Base-by-base conservation (phyloP, 2,329 filamentous ascomycete species). In the Achaetomium macrosporum region DNA sequence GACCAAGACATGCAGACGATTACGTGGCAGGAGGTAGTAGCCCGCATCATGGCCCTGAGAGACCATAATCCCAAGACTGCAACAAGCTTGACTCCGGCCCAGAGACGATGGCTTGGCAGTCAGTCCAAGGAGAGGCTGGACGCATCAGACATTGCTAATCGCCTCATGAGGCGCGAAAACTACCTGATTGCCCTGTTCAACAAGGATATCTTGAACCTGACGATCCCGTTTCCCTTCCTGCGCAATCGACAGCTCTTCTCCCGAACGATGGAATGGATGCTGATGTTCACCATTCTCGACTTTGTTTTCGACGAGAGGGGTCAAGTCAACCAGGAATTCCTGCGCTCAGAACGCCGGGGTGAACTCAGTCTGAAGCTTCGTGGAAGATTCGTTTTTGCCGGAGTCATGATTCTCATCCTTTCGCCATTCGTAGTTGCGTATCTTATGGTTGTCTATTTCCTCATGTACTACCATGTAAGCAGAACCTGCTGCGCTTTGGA, bases 171-270 rank as follows among this genome's bases (percentile, higher is more conserved):
- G 54, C 87, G 89, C 65, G 92, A 96, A 58, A 99, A 99, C 65
- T 99, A 96, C 63, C 81, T 96, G 57, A 96, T 99, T 63, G 93
- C 93, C 5, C 77, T 99, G 63, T 90, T 97, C 72, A 99, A 99
- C 75, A 97, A 99, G 69, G 93, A 97, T 56, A 82, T 97, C 36
- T 71, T 99, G 40, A 85, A 99, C 65, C 75, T 97, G 42, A 90
- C 88, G 0, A 78, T 96, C 2, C 89, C 90, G 2, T 70, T 99
- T 2, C 93, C 93, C 0, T 91, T 96, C 58, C 64, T 96, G 2
- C 81, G 84, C 37, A 84, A 84, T 41, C 82, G 87, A 19, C 88
- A 92, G 58, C 76, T 96, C 49, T 92, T 96, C 64, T 96, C 93
- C 0, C 85, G 86, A 61, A 95, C 89, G 1, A 77, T 97, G 56